Evolutionary conservation across 1,284 basidiomycete genomes (phyloP), one percentile per base, ranked within the genome.

Genomic region (Coniferiporia weirii): DNA sequence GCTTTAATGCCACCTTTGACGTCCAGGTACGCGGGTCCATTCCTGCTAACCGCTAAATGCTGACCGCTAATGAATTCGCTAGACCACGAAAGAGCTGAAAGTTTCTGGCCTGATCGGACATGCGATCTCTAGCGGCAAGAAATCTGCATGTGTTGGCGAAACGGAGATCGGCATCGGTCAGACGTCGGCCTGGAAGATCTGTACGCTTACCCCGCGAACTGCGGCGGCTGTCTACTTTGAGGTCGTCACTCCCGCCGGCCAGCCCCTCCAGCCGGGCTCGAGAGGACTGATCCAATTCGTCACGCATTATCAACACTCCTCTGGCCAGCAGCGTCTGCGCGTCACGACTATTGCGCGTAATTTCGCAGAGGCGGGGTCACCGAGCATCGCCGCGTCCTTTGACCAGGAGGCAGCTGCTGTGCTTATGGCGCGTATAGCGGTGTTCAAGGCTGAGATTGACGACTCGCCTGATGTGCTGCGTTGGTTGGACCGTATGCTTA

Each of bases 361-460:
- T 73, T 99, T 99, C 74, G 95, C 95, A 44, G 97, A 99, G 71
- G 93, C 95, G 1, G 96, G 95, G 17, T 93, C 94, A 12, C 93
- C 94, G 0, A 89, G 85, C 70, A 95, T 99, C 64, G 91, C 95
- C 0, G 88, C 89, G 9, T 93, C 92, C 27, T 99, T 99, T 71
- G 96, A 99, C 75, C 97, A 99, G 73, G 97, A 99, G 76, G 93
- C 95, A 0, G 91, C 97, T 0, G 97, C 97, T 1, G 96, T 99
- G 49, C 79, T 99, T 65, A 99, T 99, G 97, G 93, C 97, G 2
- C 84, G 97, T 63, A 99, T 99, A 70, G 95, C 97, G 0, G 95
- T 98, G 13, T 99, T 98, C 84, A 98, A 98, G 75, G 97, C 96
- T 22, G 97, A 99, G 76, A 97, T 99, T 64, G 97, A 99, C 71